Percentiles rank a stretch among this genome's conserved stretches.
phyloP scores from a whole-genome alignment of 306 rosid species.

The Vachellia pachyceras region DNA sequence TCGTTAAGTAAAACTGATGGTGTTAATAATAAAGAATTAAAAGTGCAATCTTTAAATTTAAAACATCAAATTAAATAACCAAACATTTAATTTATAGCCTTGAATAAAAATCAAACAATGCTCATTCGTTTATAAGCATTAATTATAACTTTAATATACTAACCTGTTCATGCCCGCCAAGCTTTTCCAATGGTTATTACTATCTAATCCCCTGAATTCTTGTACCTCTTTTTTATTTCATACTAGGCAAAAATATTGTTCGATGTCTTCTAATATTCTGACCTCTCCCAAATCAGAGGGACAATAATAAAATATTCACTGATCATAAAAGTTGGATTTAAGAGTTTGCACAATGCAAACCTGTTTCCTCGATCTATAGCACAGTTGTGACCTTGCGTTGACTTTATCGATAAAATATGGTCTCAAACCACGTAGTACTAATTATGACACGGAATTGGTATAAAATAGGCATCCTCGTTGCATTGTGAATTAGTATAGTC shows the following conservation, averaged over 20 bases:
- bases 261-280: conserved; percentile 26
- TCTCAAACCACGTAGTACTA: neutral
- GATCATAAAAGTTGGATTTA: neutral
- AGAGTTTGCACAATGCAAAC: neutral
- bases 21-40: too few species aligned
- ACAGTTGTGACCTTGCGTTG: neutral
- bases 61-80: too few species aligned
- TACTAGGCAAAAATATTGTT: conserved; percentile 26
- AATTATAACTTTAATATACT: neutral
- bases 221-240: neutral
- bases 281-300: neutral
- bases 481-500: neutral
- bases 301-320: conserved; percentile 4
- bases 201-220: too few species aligned
- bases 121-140: conserved; percentile 13
- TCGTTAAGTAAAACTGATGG: too few species aligned
- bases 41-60: too few species aligned
- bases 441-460: neutral
- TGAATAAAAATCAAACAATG: conserved; percentile 22
- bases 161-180: neutral
- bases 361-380: neutral
- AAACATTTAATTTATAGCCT: too few species aligned
- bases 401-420: neutral
- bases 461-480: neutral
- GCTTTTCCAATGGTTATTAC: too few species aligned